Base-by-base conservation (phyloP, 2,329 filamentous ascomycete genomes). In the Neoscytalidium dimidiatum region DNA sequence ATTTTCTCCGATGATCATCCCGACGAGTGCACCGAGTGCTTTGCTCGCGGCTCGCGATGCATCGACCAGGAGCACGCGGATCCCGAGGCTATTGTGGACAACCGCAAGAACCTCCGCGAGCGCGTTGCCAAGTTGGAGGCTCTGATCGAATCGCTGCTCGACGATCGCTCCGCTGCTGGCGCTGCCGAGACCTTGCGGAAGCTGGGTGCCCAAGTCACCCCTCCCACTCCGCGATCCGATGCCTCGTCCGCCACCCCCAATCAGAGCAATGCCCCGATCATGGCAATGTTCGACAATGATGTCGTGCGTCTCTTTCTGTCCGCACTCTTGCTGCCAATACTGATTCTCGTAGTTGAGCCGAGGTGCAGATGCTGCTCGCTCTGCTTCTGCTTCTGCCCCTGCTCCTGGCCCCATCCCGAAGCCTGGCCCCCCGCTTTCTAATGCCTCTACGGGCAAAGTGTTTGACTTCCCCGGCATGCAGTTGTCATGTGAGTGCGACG, bases 21-120 rank as follows among this genome's bases (percentile, higher is more conserved):
- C 13, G 71, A 75, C 26, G 71, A 76, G 60, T 84, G 81, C 69
- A 77, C 77, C 31, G 80, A 79, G 68, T 84, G 83, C 72, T 77
- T 76, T 57, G 72, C 78, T 35, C 79, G 82, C 62, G 78, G 77
- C 3, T 79, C 77, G 31, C 69, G 72, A 52, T 85, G 83, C 71
- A 74, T 80, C 43, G 74, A 82, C 58, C 83, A 85, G 67, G 77
- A 80, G 64, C 69, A 77, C 71, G 77, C 76, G 43, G 73, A 75
- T 71, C 70, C 74, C 62, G 77, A 80, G 13, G 69, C 77, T 52
- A 70, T 79, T 29, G 75, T 79, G 46, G 78, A 79, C 60, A 75
- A 79, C 28, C 72, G 78, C 66, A 80, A 79, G 71, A 80, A 80
- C 67, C 75, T 80, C 19, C 75, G 78, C 52, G 78, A 80, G 63